phyloP scores from a whole-genome alignment of 2,329 filamentous ascomycete species.

The Ceratocystis diversiconidia region DNA sequence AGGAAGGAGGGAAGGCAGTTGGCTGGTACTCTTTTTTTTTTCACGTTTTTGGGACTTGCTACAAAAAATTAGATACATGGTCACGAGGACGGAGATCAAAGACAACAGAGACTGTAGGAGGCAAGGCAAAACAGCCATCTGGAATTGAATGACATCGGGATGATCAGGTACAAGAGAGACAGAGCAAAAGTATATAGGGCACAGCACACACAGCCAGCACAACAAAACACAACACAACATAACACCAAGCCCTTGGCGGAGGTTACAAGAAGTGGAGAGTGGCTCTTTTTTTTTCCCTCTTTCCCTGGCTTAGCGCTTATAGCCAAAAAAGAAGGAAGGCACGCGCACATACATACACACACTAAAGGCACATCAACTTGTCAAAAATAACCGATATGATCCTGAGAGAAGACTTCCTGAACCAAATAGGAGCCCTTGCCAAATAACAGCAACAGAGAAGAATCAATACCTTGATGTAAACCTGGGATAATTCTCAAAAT shows the following conservation, averaged over 20 bases:
- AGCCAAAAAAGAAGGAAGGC: not conserved
- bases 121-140: not conserved
- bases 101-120: not conserved
- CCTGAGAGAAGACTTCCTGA: not conserved
- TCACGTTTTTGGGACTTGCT: not conserved
- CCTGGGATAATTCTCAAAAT: too few species aligned
- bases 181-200: not conserved
- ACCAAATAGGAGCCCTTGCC: too few species aligned
- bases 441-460: too few species aligned
- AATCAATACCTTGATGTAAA: too few species aligned
- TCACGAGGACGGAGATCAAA: not conserved
- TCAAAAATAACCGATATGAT: not conserved
- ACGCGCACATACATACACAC: not conserved
- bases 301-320: not conserved
- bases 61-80: not conserved
- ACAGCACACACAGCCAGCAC: not conserved
- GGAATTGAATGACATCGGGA: slow-evolving; percentile 4
- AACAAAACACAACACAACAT: not conserved
- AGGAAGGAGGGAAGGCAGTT: not conserved
- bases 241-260: not conserved
- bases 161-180: not conserved
- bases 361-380: not conserved
- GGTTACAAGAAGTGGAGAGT: not conserved
- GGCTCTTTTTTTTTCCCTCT: not conserved
- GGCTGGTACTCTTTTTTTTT: not conserved